These are phyloP conservation scores for Cucurbita maxima DNA, from an alignment of 306 rosid species.

Conservation along the genomic window DNA sequence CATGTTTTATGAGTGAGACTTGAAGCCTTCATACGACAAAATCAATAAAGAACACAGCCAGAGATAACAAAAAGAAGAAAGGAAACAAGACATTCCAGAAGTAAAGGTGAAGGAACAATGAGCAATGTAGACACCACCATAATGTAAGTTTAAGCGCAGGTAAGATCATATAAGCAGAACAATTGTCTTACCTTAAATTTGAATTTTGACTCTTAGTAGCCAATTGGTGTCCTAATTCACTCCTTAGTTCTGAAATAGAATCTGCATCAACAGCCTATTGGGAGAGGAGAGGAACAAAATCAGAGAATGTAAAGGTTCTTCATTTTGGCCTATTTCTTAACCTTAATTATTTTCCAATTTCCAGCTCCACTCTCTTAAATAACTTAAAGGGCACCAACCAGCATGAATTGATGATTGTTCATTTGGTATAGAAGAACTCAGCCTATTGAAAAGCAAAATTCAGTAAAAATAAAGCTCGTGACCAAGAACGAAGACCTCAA, in stretches of 20 bases:
- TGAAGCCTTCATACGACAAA: neutral
- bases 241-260: conserved; percentile 48
- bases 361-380: neutral
- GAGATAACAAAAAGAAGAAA: neutral
- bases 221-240: conserved; percentile 76
- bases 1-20: neutral
- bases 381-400: neutral
- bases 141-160: neutral
- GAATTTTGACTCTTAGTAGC: conserved; percentile 56
- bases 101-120: neutral
- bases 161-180: neutral
- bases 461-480: neutral
- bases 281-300: conserved; percentile 1
- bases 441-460: neutral
- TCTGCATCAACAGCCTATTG: conserved; percentile 71
- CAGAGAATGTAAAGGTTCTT: neutral
- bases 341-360: neutral
- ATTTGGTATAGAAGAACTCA: neutral
- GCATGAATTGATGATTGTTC: neutral
- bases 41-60: neutral
- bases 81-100: neutral
- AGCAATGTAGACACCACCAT: neutral
- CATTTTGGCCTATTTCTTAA: neutral
- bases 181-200: conserved; percentile 42
- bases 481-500: neutral